Conservation (phyloP, 2,329 filamentous ascomycete species). For the Cladosporium sp. region DNA sequence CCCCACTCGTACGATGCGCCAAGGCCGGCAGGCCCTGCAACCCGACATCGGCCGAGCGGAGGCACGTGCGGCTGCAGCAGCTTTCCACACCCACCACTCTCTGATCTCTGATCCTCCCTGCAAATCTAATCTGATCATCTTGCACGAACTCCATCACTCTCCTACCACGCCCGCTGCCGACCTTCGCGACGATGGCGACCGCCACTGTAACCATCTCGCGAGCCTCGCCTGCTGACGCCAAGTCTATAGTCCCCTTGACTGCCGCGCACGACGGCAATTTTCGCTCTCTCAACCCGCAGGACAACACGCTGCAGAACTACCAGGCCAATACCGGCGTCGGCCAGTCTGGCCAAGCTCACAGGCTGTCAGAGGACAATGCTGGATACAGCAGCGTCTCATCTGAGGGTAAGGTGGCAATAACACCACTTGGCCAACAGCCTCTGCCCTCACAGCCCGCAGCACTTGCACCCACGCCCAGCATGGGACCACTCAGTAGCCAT, state of each 20-base stretch:
- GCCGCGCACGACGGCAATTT: neutral
- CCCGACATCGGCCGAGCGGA: constrained; percentile 11
- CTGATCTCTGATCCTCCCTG: constrained; percentile 6
- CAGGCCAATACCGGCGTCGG: neutral
- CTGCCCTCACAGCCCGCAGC: neutral
- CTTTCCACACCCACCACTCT: neutral
- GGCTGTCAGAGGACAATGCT: neutral
- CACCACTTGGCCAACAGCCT: neutral
- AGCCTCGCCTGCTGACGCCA: constrained; percentile 12
- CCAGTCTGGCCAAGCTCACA: constrained; percentile 2
- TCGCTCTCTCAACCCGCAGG: neutral
- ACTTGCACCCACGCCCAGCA: neutral
- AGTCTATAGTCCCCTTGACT: constrained; percentile 12
- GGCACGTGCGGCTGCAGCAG: constrained; percentile 1
- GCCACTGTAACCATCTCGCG: constrained; percentile 10
- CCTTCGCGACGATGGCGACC: constrained; percentile 16
- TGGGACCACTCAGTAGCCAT: constrained; percentile 35
- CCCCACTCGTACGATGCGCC: constrained; percentile 10
- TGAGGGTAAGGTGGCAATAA: constrained; percentile 9
- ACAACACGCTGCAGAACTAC: neutral
- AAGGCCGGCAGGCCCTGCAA: constrained; percentile 3
- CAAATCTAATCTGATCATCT: constrained; percentile 28
- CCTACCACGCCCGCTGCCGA: constrained; percentile 11
- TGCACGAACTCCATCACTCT: constrained; percentile 13
- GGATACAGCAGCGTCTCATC: neutral